Base-by-base conservation (phyloP, 2,329 filamentous ascomycete genomes). In the Talaromyces rugulosus region DNA sequence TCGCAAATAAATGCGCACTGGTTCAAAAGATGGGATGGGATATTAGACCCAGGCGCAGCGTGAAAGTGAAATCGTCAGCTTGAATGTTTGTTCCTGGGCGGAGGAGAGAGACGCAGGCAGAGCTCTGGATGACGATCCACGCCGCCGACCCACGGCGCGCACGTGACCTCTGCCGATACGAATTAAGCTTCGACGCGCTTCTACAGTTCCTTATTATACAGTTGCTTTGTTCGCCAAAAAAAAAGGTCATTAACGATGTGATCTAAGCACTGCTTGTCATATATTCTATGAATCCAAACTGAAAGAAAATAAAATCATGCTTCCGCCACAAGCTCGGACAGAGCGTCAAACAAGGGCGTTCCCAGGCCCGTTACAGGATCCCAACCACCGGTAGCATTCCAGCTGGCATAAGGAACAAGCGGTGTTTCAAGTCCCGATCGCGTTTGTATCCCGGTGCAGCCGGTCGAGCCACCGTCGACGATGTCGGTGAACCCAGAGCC, bases 401-500 rank as follows among this genome's bases (percentile, higher is more conserved):
- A 83, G 44, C 77, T 76, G 1, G 82, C 81, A 66, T 77, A 74
- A 2, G 74, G 77, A 5, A 83, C 76, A 56, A 66, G 67, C 1
- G 75, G 72, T n/a, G 75, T 64, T 18, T 55, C 42, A 9, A 75
- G 66, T 3, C 75, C 75, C 14, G 72, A 70, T 56, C 73, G 75
- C 12, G 71, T 71, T 52, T 70, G 69, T 2, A 63, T 65, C 23
- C 78, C 76, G 4, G 69, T 71, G 67, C 81, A 83, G 23, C 81
- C 81, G 5, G 64, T 70, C 1, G 80, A 82, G 9, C 77, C 77
- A 31, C 81, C 82, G 33, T 76, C 66, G 12, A 78, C 74, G 58
- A 83, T 82, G 66, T 83, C 82, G 2, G 75, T 83, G 55, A 83
- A 71, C 2, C 79, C 81, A 23, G 71, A 66, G 63, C 73, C 72